A percentile compares a stretch with the other conserved stretches of the same genome.
Conservation (phyloP, 2,329 filamentous ascomycete genomes). For the Cladosporium sp. region DNA sequence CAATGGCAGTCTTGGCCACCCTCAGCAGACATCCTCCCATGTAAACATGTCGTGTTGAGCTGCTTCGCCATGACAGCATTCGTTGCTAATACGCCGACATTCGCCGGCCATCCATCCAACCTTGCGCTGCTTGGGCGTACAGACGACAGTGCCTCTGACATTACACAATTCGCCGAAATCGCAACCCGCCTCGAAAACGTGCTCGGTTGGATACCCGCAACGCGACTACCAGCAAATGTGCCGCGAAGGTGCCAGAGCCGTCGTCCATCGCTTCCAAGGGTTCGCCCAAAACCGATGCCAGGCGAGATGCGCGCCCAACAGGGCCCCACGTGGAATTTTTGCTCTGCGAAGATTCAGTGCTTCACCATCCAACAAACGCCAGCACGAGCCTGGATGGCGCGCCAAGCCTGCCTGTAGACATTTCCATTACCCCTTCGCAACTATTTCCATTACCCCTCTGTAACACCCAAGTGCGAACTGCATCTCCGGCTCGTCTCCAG, state of each 20-base stretch:
- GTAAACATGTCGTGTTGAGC: background rate
- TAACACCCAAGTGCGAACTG: background rate
- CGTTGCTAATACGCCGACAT: constrained; percentile 7
- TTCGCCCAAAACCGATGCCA: background rate
- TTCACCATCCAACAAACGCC: constrained; percentile 2
- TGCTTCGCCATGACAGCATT: background rate
- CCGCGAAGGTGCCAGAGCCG: constrained; percentile 6
- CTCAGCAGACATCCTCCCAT: background rate
- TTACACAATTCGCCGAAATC: background rate
- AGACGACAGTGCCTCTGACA: background rate
- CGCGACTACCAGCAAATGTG: background rate
- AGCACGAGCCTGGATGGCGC: constrained; percentile 4
- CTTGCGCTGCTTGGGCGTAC: background rate
- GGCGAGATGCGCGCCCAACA: background rate
- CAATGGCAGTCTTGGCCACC: background rate
- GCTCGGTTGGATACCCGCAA: background rate
- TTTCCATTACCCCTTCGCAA: constrained; percentile 12
- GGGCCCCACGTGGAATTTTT: background rate
- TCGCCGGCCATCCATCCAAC: background rate
- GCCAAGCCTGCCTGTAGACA: background rate
- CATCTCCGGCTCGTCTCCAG: constrained; percentile 7
- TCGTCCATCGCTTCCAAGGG: background rate
- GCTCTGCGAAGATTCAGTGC: background rate
- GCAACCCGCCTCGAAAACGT: background rate
- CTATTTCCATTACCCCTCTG: constrained; percentile 2